Evolutionary conservation across 768 basidiomycete genomes (phyloP), one percentile per base, ranked within the genome.

Genomic region (Wakefieldia striispora): DNA sequence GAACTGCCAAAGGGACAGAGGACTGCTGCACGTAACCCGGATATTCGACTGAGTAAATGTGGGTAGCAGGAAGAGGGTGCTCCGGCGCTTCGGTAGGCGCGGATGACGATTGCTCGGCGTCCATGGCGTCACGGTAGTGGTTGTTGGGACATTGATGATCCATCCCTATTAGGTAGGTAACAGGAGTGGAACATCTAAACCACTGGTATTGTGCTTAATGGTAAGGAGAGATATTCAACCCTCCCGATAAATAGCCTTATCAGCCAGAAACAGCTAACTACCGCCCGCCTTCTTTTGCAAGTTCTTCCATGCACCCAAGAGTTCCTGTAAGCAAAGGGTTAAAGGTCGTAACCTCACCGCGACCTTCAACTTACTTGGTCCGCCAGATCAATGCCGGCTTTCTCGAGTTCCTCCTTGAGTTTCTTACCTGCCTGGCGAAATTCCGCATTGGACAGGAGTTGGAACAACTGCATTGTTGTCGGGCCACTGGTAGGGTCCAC

Each of bases 31-130:
- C 84, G 56, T 91, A 91, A 53, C 93, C 93, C 7, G 93, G 93
- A 70, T 93, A 95, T 67, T 97, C 94, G 53, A 95, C 74, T 5
- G 91, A 86, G 62, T 87, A 88, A 64, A 84, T 88, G 26, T 81
- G 73, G 6, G 75, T 72, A 29, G 77, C 72, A 19, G 84, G 81
- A 2, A 91, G 70, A 2, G 76, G 70, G 17, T 45, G 67, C 34
- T 73, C 68, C 14, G 67, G 70, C 0, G 77, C 77, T 33, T 62
- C 54, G n/a, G 49, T 43, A 31, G 62, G 53, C 10, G 51, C 42
- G 10, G 59, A 50, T 3, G 53, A 31, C 3, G 51, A 24, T 38
- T 55, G 55, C 29, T 45, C 31, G 4, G 14, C 16, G 48, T 54
- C 38, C 59, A 62, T 64, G 16, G n/a, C 29, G 29, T 29, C 29